Evolutionary conservation across 2,329 filamentous ascomycete species (phyloP).

Genomic region (Phyllosticta citriasiana): DNA sequence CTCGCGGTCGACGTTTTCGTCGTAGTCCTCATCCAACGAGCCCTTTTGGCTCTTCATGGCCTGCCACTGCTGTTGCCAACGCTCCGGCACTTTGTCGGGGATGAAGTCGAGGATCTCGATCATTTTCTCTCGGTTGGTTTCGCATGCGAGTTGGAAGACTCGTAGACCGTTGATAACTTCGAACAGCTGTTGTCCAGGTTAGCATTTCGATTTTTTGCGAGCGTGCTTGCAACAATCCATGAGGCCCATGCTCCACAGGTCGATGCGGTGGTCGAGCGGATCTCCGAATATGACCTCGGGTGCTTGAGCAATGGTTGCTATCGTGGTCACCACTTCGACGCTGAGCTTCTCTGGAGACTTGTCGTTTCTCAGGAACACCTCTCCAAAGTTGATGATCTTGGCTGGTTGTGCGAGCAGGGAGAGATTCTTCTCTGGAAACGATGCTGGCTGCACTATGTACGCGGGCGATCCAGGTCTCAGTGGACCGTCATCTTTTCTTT

Average conservation of each 20-base stretch:
- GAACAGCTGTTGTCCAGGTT: too few relatives aligned
- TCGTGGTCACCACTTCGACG: not conserved
- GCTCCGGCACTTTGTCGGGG: not conserved
- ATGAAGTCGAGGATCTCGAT: not conserved
- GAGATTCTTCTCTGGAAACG: not conserved
- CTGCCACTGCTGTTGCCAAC: not conserved
- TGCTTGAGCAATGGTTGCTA: not conserved
- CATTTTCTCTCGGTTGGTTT: not conserved
- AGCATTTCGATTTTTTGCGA: too few relatives aligned
- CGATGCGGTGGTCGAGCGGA: not conserved
- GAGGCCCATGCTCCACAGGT: not conserved
- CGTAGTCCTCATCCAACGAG: not conserved
- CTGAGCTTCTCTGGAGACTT: not conserved
- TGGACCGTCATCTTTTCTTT: not conserved
- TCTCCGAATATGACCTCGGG: not conserved
- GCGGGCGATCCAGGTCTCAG: not conserved
- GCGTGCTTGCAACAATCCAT: too few relatives aligned
- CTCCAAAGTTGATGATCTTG: not conserved
- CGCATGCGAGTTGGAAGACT: not conserved
- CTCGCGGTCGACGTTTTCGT: too few relatives aligned
- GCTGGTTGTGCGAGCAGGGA: too few relatives aligned
- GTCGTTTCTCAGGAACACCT: not conserved
- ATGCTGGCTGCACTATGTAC: not conserved
- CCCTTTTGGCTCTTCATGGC: not conserved
- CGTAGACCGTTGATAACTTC: not conserved